Evolutionary conservation across 768 basidiomycete species (phyloP), one percentile per base, ranked within the genome.

Genomic region (Collybia sp.): DNA sequence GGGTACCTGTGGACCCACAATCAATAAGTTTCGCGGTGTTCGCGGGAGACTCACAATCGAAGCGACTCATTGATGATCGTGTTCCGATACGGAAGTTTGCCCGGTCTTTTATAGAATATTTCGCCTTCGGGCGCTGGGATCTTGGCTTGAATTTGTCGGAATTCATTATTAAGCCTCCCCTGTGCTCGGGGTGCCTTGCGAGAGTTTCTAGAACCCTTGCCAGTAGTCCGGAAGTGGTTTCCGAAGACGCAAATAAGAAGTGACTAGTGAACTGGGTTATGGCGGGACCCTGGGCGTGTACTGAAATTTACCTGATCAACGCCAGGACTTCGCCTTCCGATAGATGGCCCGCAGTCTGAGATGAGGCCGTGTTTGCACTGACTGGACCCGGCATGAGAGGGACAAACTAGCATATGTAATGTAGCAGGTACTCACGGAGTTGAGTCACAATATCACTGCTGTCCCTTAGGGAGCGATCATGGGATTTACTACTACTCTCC

Each of bases 381-480:
- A 62, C 60, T 62, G 40, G 20, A n/a, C 6, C 16, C n/a, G 30
- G n/a, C n/a, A n/a, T 8, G 30, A 18, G 43, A 19, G 34, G 46
- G 25, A 12, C 15, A 31, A 18, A 37, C 17, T 0, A 5, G 41
- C 18, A 17, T 48, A 15, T 3, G n/a, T n/a, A n/a, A 30, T n/a
- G 17, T 25, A 6, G 43, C 12, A 15, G 30, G 45, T 9, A 46
- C 64, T 39, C 40, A 67, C 66, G 50, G 11, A 69, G 55, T 16
- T 62, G 55, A 41, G 60, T 64, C 53, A 67, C 61, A 32, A 68
- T 62, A 40, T 69, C 64, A 25, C 25, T 25, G 39, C 58, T 66
- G 6, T 64, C 64, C 30, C 55, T 58, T 2, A 57, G 61, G 20
- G 60, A 42, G 35, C 34, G 58, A 60, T 6, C 58, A 50, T 35